phyloP scores from a whole-genome alignment of 116 monocot species.

The Trichopus zeylanicus region DNA sequence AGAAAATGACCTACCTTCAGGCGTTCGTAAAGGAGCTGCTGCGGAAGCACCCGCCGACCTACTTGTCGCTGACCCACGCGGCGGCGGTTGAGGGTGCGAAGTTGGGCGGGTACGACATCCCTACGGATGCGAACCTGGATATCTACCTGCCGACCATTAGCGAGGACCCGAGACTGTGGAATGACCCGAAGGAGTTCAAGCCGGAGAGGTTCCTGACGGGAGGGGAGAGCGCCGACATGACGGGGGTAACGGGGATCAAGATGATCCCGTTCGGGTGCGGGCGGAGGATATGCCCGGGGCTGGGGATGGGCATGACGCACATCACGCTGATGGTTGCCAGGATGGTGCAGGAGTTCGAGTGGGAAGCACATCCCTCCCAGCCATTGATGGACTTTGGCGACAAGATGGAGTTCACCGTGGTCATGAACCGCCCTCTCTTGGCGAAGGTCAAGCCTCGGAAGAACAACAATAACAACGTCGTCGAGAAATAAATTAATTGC shows the following conservation, averaged over 20 bases:
- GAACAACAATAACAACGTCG: too few relatives aligned
- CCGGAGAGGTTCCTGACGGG: slow-evolving; percentile 77
- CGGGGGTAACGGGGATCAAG: slow-evolving; percentile 45
- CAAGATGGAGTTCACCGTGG: slow-evolving; percentile 84
- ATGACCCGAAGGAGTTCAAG: slow-evolving; percentile 37
- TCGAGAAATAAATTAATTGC: too few relatives aligned
- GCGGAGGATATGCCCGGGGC: slow-evolving; percentile 70
- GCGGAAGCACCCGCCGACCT: slow-evolving; percentile 71
- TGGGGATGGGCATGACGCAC: slow-evolving; percentile 62
- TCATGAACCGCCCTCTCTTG: slow-evolving; percentile 51
- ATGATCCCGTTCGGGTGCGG: slow-evolving; percentile 92
- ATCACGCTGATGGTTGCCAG: slow-evolving; percentile 60
- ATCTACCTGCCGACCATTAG: slow-evolving; percentile 59
- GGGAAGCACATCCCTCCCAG: slow-evolving; percentile 52
- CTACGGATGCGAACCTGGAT: slow-evolving; percentile 46
- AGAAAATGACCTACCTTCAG: slow-evolving; percentile 59
- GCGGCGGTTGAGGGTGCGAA: slow-evolving; percentile 25
- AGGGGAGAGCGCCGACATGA: slow-evolving; percentile 73
- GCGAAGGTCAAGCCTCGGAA: slow-evolving; percentile 29
- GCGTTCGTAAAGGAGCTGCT: slow-evolving; percentile 84
- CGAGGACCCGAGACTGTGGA: slow-evolving; percentile 67
- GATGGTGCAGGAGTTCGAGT: slow-evolving; percentile 86
- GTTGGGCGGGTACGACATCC: slow-evolving; percentile 71
- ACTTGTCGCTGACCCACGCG: slow-evolving; percentile 74
- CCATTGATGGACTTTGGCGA: slow-evolving; percentile 44